These are phyloP conservation scores for Aspergillus proliferans DNA, from an alignment of 2,329 filamentous ascomycete species.

Conservation along the genomic window DNA sequence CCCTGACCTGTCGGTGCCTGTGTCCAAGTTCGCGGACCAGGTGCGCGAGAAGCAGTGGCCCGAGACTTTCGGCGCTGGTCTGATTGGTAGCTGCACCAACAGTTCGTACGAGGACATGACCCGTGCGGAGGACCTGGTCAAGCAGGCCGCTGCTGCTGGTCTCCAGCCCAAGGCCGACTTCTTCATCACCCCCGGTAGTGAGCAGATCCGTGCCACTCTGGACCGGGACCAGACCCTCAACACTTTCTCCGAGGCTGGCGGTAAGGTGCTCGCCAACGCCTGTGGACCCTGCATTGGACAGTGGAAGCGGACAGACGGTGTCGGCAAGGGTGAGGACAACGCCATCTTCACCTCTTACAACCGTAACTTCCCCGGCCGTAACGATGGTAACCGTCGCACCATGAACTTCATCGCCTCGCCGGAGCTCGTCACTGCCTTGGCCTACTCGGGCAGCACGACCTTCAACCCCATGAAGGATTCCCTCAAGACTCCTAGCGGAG, in stretches of 20 bases:
- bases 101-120: constrained; percentile 99
- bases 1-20: constrained; percentile 84
- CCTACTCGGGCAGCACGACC: constrained; percentile 83
- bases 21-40: constrained; percentile 81
- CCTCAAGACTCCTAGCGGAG: constrained; percentile 71
- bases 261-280: constrained; percentile 85
- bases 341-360: constrained; percentile 98
- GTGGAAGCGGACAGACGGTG: constrained; percentile 85
- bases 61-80: constrained; percentile 77
- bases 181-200: constrained; percentile 92
- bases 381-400: constrained; percentile 91
- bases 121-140: constrained; percentile 83
- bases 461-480: constrained; percentile 94
- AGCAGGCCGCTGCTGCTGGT: constrained; percentile 83
- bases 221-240: constrained; percentile 80
- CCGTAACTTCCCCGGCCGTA: constrained; percentile 94
- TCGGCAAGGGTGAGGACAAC: constrained; percentile 78
- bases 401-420: constrained; percentile 99
- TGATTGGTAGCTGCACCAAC: constrained; percentile 98
- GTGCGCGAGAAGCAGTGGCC: constrained; percentile 86
- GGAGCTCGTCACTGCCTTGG: constrained; percentile 93
- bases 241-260: constrained; percentile 80
- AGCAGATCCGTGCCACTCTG: constrained; percentile 92
- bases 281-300: constrained; percentile 92
- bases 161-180: constrained; percentile 85